Conservation (phyloP, 352 stramenopile genomes). For the Phytophthora podocarpi region DNA sequence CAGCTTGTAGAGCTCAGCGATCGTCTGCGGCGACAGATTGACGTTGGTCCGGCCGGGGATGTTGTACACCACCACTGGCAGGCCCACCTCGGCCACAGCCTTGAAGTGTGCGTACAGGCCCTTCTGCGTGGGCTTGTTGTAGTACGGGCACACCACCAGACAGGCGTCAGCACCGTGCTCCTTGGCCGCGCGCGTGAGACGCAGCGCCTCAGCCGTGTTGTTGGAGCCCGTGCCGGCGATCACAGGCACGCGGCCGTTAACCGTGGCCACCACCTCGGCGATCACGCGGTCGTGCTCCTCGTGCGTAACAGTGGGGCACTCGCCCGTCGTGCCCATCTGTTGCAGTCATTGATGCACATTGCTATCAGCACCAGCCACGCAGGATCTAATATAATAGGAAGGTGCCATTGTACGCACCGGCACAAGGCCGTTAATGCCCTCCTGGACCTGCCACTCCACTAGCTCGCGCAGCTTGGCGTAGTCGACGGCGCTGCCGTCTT, state of each 20-base stretch:
- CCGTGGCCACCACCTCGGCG: slow-evolving; percentile 86
- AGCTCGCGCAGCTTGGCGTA: slow-evolving; percentile 92
- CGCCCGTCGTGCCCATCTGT: slow-evolving; percentile 96
- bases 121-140: slow-evolving; percentile 98
- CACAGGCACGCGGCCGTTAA: slow-evolving; percentile 89
- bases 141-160: slow-evolving; percentile 98
- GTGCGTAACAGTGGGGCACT: slow-evolving; percentile 94
- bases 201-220: slow-evolving; percentile 87
- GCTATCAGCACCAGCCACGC: not conserved
- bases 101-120: slow-evolving; percentile 96
- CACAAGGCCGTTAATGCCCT: slow-evolving; percentile 96
- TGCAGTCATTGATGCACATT: slow-evolving; percentile 5
- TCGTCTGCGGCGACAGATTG: slow-evolving; percentile 94
- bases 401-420: slow-evolving; percentile 60
- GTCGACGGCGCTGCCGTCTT: slow-evolving; percentile 92
- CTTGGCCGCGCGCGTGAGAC: slow-evolving; percentile 88
- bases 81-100: slow-evolving; percentile 78
- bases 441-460: slow-evolving; percentile 92
- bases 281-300: slow-evolving; percentile 96
- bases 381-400: not conserved
- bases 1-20: slow-evolving; percentile 92
- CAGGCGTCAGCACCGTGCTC: slow-evolving; percentile 94
- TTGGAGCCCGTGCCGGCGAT: slow-evolving; percentile 97
- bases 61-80: slow-evolving; percentile 98
- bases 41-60: slow-evolving; percentile 96